A percentile compares a stretch with the other conserved stretches of the same genome.
These are phyloP conservation scores for Candida nonsorbophila DNA, from an alignment of 805 yeast species.

Conservation along the genomic window DNA sequence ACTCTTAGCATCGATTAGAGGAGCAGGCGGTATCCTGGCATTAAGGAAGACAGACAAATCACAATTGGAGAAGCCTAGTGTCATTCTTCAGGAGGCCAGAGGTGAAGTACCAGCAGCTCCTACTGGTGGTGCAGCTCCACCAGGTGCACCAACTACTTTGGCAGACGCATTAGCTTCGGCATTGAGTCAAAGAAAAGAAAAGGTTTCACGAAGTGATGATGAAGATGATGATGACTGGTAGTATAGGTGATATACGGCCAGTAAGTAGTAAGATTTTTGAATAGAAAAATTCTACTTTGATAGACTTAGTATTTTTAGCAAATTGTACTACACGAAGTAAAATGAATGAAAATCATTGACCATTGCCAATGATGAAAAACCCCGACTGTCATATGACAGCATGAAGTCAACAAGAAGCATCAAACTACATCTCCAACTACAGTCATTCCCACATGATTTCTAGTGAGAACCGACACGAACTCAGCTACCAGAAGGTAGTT, in stretches of 20 bases:
- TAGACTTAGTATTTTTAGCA: no score
- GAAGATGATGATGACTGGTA: slow-evolving; percentile 63
- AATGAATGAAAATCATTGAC: no score
- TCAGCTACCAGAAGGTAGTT: not conserved
- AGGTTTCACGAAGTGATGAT: slow-evolving; percentile 76
- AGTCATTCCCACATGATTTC: no score
- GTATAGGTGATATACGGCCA: no score
- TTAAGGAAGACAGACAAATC: slow-evolving; percentile 78
- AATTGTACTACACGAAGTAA: no score
- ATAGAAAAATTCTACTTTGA: no score
- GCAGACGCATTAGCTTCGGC: slow-evolving; percentile 92
- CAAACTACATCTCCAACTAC: no score
- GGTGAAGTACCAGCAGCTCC: slow-evolving; percentile 45
- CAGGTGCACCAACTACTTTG: slow-evolving; percentile 57
- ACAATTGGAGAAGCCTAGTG: slow-evolving; percentile 76
- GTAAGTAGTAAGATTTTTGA: not conserved
- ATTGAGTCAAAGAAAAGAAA: slow-evolving; percentile 71
- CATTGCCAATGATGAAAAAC: no score
- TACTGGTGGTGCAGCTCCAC: slow-evolving; percentile 26
- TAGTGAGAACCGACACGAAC: no score
- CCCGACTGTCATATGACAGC: no score
- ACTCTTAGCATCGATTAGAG: slow-evolving; percentile 77
- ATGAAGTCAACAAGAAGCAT: no score
- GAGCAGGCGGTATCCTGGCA: slow-evolving; percentile 69
- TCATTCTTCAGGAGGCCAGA: slow-evolving; percentile 61